Conservation (phyloP, 257 asterid genomes). For the Knoxia roxburghii region DNA sequence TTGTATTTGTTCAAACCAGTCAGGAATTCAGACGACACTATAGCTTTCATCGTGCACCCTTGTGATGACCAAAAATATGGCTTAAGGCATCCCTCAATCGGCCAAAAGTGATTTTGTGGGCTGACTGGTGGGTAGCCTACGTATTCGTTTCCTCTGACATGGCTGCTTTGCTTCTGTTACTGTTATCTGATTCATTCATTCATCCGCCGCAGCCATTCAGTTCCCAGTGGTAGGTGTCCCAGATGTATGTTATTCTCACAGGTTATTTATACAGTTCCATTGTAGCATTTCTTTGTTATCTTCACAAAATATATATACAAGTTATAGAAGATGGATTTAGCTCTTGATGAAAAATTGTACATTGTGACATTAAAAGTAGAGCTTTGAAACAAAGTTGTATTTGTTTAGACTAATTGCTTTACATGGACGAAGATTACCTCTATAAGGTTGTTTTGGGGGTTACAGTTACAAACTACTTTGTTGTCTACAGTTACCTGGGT, state of each 20-base stretch:
- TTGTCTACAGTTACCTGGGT: too few species aligned
- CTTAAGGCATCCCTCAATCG: not conserved
- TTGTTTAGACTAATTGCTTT: not conserved
- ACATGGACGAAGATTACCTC: not conserved
- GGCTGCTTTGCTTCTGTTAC: not conserved
- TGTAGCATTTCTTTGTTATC: not conserved
- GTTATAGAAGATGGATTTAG: conserved; percentile 12
- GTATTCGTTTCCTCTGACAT: conserved; percentile 1
- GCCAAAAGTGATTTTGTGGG: too few species aligned
- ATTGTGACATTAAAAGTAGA: conserved; percentile 17
- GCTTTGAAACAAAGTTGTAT: conserved; percentile 9
- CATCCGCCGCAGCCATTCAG: not conserved
- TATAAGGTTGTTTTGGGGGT: too few species aligned
- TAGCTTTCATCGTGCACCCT: conserved; percentile 15
- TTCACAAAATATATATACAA: not conserved
- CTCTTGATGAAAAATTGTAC: conserved; percentile 26
- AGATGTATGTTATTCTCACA: not conserved
- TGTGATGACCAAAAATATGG: not conserved
- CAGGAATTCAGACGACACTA: conserved; percentile 48
- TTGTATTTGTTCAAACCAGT: conserved; percentile 77
- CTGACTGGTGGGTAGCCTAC: not conserved
- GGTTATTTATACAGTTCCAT: not conserved
- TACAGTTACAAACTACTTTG: too few species aligned
- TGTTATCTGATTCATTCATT: too few species aligned
- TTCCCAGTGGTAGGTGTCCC: not conserved